Evolutionary conservation across 768 basidiomycete genomes (phyloP).

Genomic region (Lyophyllum shimeji): DNA sequence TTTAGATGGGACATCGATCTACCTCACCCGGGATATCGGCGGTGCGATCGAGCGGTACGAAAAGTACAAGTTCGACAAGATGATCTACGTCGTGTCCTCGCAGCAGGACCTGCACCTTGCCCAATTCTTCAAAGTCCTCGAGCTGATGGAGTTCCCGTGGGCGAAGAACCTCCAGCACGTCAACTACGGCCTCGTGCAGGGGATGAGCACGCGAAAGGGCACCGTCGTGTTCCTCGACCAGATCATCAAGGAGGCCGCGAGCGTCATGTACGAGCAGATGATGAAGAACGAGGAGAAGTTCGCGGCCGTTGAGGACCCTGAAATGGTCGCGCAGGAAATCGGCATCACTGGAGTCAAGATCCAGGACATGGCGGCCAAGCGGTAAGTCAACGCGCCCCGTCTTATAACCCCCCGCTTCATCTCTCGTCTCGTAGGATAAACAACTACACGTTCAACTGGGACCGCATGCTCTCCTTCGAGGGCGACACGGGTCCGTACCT

Average conservation of each 20-base stretch:
- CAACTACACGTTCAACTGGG: slow-evolving; percentile 95
- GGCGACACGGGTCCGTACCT: slow-evolving; percentile 96
- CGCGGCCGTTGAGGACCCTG: slow-evolving; percentile 83
- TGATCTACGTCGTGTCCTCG: slow-evolving; percentile 91
- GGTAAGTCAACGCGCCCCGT: slow-evolving; percentile 59
- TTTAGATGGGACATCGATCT: slow-evolving; percentile 89
- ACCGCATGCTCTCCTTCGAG: slow-evolving; percentile 92
- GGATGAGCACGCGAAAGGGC: slow-evolving; percentile 93
- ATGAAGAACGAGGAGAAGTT: slow-evolving; percentile 92
- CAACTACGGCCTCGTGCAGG: slow-evolving; percentile 89
- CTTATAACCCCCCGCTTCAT: background rate
- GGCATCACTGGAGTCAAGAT: slow-evolving; percentile 97
- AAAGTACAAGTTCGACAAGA: slow-evolving; percentile 82
- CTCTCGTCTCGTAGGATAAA: slow-evolving; percentile 61
- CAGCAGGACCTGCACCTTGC: slow-evolving; percentile 85
- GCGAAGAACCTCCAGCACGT: slow-evolving; percentile 81
- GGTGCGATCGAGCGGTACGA: slow-evolving; percentile 92
- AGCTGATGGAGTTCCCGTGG: slow-evolving; percentile 89
- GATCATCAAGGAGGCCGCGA: slow-evolving; percentile 84
- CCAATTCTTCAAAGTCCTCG: slow-evolving; percentile 93
- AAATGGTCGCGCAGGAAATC: slow-evolving; percentile 73
- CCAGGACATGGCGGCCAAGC: slow-evolving; percentile 94
- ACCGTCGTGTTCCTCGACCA: slow-evolving; percentile 95
- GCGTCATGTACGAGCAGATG: slow-evolving; percentile 98
- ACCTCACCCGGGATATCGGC: slow-evolving; percentile 93